Evolutionary conservation across 176 grass and related monocot species (phyloP).

Genomic region (Musa itinerans): DNA sequence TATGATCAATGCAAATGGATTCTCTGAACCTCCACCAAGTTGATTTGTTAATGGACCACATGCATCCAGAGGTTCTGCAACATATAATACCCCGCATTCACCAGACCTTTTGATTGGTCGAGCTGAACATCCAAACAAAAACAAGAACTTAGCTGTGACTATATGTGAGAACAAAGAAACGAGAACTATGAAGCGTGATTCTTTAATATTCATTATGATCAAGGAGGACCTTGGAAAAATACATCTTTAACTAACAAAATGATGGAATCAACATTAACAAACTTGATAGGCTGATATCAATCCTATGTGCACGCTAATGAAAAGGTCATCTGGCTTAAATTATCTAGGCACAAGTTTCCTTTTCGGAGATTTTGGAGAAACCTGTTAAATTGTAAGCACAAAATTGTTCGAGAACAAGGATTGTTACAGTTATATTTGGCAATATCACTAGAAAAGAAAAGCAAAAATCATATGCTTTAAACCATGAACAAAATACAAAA

Average conservation of each 20-base stretch:
- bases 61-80: slow-evolving; percentile 66
- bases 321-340: too few species aligned
- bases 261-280: neutral
- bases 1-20: slow-evolving; percentile 56
- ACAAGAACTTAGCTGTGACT: neutral
- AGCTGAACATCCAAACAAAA: slow-evolving; percentile 40
- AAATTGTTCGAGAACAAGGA: too few species aligned
- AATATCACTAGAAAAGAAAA: too few species aligned
- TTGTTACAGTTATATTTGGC: too few species aligned
- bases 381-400: too few species aligned
- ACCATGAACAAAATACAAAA: too few species aligned
- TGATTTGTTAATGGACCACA: slow-evolving; percentile 48
- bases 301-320: too few species aligned
- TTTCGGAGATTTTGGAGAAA: too few species aligned
- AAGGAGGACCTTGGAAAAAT: neutral
- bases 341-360: too few species aligned
- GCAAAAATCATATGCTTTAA: too few species aligned
- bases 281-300: neutral
- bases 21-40: slow-evolving; percentile 24
- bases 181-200: too few species aligned
- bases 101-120: slow-evolving; percentile 67
- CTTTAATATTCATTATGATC: neutral
- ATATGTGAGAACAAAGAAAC: neutral
- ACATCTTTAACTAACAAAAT: neutral
- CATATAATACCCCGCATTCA: slow-evolving; percentile 48